Evolutionary conservation across 371 early-diverging fungal genomes (phyloP).

Genomic region (Lichtheimia hyalospora): DNA sequence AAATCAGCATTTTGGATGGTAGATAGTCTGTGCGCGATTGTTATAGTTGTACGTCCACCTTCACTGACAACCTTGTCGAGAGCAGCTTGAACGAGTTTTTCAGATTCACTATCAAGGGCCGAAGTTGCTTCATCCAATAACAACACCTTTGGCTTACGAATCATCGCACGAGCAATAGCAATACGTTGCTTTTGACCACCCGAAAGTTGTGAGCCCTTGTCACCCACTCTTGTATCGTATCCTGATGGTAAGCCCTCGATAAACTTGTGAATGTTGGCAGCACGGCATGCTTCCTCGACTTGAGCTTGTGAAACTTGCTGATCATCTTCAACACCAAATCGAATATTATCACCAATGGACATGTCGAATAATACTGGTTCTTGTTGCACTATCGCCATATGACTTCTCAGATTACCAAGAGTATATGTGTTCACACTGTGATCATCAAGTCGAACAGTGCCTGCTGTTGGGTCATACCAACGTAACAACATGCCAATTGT

Average conservation of each 20-base stretch:
- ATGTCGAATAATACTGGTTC: constrained; percentile 84
- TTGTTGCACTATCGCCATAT: constrained; percentile 84
- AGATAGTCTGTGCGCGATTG: constrained; percentile 71
- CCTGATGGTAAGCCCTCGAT: constrained; percentile 63
- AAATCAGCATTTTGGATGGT: constrained; percentile 64
- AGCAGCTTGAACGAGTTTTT: constrained; percentile 85
- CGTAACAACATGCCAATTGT: constrained; percentile 79
- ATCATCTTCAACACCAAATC: constrained; percentile 55
- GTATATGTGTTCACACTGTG: constrained; percentile 61
- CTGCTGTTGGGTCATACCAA: constrained; percentile 76
- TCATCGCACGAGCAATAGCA: constrained; percentile 55
- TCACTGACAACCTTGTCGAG: constrained; percentile 66
- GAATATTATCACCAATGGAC: constrained; percentile 78
- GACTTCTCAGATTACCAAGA: constrained; percentile 60
- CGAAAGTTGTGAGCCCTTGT: constrained; percentile 58
- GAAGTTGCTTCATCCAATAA: constrained; percentile 96
- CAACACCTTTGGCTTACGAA: constrained; percentile 83
- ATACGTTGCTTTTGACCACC: constrained; percentile 34
- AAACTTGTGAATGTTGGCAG: constrained; percentile 80
- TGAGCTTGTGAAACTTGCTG: constrained; percentile 50
- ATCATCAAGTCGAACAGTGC: constrained; percentile 66
- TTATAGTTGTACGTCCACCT: constrained; percentile 60
- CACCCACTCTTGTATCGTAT: constrained; percentile 80
- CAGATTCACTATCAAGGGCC: constrained; percentile 86
- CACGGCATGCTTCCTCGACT: constrained; percentile 55